Base-by-base conservation (phyloP, 495 filamentous ascomycete genomes). In the Talaromyces wortmannii region DNA sequence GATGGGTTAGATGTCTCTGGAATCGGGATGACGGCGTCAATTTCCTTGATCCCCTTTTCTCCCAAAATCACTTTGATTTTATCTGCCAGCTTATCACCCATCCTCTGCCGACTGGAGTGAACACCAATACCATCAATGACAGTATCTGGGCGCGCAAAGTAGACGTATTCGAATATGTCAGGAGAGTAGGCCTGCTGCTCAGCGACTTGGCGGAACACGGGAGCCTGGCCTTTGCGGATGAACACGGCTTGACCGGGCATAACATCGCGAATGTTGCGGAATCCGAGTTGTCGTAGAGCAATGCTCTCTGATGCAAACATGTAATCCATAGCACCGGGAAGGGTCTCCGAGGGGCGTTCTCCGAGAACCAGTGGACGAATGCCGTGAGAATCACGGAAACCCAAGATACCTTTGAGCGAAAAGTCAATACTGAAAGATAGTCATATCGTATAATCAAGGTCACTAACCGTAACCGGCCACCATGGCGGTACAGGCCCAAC, bases 291-390 rank as follows among this genome's bases (percentile, higher is more conserved):
- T 52, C 85, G 81, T 44, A 98, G 75, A 48, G 94, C 94, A 56
- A 97, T 88, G 32, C 89, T 94, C 71, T 98, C 94, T n/a, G 91
- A 96, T 0, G 94, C 89, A 77, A 98, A 84, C 89, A 97, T 95
- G 73, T 97, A 98, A 71, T 97, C 94, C 52, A 65, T 89, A 17
- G 87, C 87, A 13, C 48, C 55, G 31, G 46, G 40, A 0, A 50
- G 40, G 33, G 48, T 56, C 0, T 82, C 78, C 0, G 87, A 88
- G 4, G 81, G 79, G 43, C 88, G 81, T 59, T 83, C 86, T 45
- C 94, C 94, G 5, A 97, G 76, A 43, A 91, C 80, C 50, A 98
- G 78, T 0, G 94, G 94, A 31, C 94, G 87, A 58, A 98, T 98
- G 59, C 92, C 94, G 61, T 92, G 84, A 7, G 84, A 77, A 69